These are phyloP conservation scores for Dispira simplex DNA, from an alignment of 192 early-diverging fungal genomes.

Conservation along the genomic window DNA sequence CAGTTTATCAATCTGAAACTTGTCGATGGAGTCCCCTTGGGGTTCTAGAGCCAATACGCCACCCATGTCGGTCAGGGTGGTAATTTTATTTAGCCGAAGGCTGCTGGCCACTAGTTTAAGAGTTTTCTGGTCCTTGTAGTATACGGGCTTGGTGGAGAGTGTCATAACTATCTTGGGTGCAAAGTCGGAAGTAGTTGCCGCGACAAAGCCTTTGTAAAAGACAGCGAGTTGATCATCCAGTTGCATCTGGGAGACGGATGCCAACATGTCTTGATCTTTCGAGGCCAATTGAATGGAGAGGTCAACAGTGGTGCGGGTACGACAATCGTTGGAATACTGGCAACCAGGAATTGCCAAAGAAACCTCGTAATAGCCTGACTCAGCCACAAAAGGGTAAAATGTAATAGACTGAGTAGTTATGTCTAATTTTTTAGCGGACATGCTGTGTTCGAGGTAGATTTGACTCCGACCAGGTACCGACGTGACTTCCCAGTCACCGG, in stretches of 20 bases:
- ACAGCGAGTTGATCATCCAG: conserved; percentile 21
- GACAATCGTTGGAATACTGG: conserved; percentile 30
- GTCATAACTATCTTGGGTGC: conserved; percentile 28
- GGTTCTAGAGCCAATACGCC: conserved; percentile 22
- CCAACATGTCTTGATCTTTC: conserved; percentile 15
- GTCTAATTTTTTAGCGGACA: conserved; percentile 16
- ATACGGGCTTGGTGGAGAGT: conserved; percentile 14
- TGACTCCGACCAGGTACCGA: conserved; percentile 20
- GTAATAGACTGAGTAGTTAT: conserved; percentile 5
- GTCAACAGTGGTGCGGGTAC: conserved; percentile 13
- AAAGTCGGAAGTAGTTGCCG: conserved; percentile 28
- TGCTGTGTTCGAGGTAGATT: conserved; percentile 19
- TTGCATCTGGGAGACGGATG: conserved; percentile 28
- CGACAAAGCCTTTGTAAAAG: conserved; percentile 32
- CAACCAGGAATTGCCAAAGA: conserved; percentile 37
- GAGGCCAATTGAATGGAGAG: not conserved
- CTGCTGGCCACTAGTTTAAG: conserved; percentile 24
- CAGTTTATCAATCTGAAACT: conserved; percentile 14
- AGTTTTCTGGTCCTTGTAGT: conserved; percentile 14
- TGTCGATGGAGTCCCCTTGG: conserved; percentile 12
- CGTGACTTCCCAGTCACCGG: conserved; percentile 20
- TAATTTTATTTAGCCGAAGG: conserved; percentile 21
- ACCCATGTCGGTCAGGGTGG: conserved; percentile 21
- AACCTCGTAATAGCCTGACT: conserved; percentile 42
- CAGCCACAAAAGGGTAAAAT: conserved; percentile 35